A percentile compares a stretch with the other conserved stretches of the same genome.
Conservation (phyloP, 352 stramenopile genomes). For the Peronospora destructor region DNA sequence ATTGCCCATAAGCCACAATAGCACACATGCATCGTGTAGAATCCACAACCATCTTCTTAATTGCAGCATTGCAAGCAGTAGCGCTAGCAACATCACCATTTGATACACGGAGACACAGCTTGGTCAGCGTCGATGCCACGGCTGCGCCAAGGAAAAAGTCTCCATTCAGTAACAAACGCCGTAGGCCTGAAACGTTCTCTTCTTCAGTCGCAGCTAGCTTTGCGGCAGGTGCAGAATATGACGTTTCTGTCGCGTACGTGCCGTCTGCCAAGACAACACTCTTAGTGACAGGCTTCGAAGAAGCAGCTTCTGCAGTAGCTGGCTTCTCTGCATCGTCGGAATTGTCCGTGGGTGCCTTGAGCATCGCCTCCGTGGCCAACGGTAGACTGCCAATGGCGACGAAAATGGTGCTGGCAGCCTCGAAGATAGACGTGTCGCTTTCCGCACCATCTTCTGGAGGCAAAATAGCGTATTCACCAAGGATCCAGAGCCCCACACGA, state of each 20-base stretch:
- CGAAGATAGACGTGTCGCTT: slow-evolving; percentile 68
- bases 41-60: slow-evolving; percentile 71
- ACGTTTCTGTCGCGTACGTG: slow-evolving; percentile 98
- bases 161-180: slow-evolving; percentile 86
- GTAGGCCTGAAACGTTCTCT: slow-evolving; percentile 64
- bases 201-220: slow-evolving; percentile 44
- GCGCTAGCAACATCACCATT: slow-evolving; percentile 45
- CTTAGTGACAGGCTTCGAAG: slow-evolving; percentile 92
- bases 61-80: slow-evolving; percentile 36
- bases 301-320: slow-evolving; percentile 35
- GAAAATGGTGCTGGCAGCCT: slow-evolving; percentile 86
- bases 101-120: slow-evolving; percentile 90
- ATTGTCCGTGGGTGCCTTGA: slow-evolving; percentile 34
- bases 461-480: slow-evolving; percentile 89
- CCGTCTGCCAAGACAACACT: slow-evolving; percentile 98
- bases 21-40: slow-evolving; percentile 68
- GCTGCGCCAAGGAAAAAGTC: slow-evolving; percentile 97
- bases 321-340: slow-evolving; percentile 20
- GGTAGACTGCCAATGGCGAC: slow-evolving; percentile 71
- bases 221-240: slow-evolving; percentile 53
- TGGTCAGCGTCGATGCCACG: slow-evolving; percentile 91
- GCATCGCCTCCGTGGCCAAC: slow-evolving; percentile 49
- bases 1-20: slow-evolving; percentile 65
- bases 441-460: slow-evolving; percentile 36
- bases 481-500: slow-evolving; percentile 95